Conservation (phyloP, 306 rosid species). For the Acacia melanoxylon region DNA sequence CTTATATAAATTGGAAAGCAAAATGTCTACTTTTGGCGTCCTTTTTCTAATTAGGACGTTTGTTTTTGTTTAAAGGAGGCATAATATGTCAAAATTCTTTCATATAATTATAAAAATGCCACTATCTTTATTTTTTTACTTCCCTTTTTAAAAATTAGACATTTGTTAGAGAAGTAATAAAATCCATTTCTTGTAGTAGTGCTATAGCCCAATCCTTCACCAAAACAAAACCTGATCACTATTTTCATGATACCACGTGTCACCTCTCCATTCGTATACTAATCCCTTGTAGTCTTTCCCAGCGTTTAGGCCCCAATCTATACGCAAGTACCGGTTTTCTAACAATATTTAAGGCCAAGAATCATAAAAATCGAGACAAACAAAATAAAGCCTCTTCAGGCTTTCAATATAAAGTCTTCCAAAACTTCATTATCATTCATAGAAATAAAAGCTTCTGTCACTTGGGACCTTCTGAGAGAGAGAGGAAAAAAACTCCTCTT, state of each 20-base stretch:
- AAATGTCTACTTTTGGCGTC: too few relatives aligned
- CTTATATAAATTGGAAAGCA: too few relatives aligned
- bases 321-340: too few relatives aligned
- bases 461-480: neutral
- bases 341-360: neutral
- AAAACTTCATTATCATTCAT: neutral
- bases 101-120: too few relatives aligned
- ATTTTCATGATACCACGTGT: slow-evolving; percentile 29
- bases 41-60: too few relatives aligned
- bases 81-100: too few relatives aligned
- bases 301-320: neutral
- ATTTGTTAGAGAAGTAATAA: too few relatives aligned
- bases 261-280: slow-evolving; percentile 21
- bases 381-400: slow-evolving; percentile 16
- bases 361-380: neutral
- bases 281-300: neutral
- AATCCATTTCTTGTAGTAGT: too few relatives aligned
- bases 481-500: neutral
- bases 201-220: neutral
- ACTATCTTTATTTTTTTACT: too few relatives aligned
- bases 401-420: slow-evolving; percentile 38
- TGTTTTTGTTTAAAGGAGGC: too few relatives aligned
- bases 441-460: neutral
- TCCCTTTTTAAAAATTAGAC: too few relatives aligned
- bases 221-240: slow-evolving; percentile 23